These are phyloP conservation scores for Fusarium guadeloupense DNA, from an alignment of 2,329 filamentous ascomycete species.

Conservation along the genomic window DNA sequence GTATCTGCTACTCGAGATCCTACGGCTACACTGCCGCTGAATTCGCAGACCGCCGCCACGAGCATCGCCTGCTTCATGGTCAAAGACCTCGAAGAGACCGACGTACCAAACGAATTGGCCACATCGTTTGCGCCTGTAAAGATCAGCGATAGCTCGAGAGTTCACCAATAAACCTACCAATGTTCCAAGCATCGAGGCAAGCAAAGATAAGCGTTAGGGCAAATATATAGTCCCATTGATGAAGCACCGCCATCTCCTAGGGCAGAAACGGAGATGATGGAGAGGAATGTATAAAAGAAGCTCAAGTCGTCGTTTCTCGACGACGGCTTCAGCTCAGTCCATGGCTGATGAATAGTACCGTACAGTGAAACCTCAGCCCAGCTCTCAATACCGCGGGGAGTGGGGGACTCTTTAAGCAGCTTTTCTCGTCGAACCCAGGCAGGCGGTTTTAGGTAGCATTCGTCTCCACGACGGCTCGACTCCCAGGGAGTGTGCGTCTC, in stretches of 20 bases:
- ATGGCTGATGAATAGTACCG: conserved; percentile 12
- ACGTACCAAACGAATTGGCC: conserved; percentile 78
- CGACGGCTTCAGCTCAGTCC: conserved; percentile 35
- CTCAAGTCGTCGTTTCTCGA: conserved; percentile 14
- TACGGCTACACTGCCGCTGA: conserved; percentile 67
- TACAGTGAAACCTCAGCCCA: conserved; percentile 16
- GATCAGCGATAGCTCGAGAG: conserved; percentile 1
- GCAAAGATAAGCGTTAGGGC: conserved; percentile 65
- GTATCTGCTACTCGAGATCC: conserved; percentile 69
- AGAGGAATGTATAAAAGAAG: neutral
- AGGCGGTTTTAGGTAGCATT: conserved; percentile 25
- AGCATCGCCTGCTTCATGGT: conserved; percentile 69
- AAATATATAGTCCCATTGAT: conserved; percentile 66
- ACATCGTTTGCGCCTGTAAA: conserved; percentile 69
- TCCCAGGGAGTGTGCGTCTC: conserved; percentile 32
- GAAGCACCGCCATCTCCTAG: conserved; percentile 49
- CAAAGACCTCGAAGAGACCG: conserved; percentile 74
- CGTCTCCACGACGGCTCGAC: neutral
- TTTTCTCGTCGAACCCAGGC: conserved; percentile 16
- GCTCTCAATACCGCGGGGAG: conserved; percentile 3
- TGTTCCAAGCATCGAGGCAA: conserved; percentile 68
- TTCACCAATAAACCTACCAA: conserved; percentile 50
- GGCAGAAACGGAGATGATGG: neutral
- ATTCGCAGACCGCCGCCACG: conserved; percentile 67
- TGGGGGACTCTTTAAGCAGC: conserved; percentile 1